Conservation (phyloP, 208 protist genomes). For the Trypanosoma caninum region DNA sequence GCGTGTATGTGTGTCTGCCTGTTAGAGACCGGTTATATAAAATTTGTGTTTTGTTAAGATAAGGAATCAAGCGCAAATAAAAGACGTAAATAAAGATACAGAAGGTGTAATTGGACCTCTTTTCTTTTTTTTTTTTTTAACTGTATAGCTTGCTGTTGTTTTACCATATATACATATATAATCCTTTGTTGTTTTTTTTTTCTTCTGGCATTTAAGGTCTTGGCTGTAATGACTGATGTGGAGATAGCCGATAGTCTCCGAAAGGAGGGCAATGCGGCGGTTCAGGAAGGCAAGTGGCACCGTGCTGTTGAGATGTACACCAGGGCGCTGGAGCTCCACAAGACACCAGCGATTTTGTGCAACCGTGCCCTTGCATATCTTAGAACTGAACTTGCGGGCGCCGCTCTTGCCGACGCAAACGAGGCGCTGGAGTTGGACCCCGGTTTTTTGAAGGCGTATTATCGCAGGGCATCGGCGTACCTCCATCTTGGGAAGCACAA, state of each 20-base stretch:
- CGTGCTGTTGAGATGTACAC: slow-evolving; percentile 91
- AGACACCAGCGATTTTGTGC: slow-evolving; percentile 81
- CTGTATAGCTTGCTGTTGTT: background rate
- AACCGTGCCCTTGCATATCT: slow-evolving; percentile 96
- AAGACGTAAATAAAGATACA: too few species aligned
- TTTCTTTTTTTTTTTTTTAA: slow-evolving; percentile 19
- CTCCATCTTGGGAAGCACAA: slow-evolving; percentile 95
- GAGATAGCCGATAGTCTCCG: slow-evolving; percentile 66
- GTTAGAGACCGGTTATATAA: too few species aligned
- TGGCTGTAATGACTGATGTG: slow-evolving; percentile 8
- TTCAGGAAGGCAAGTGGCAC: slow-evolving; percentile 86
- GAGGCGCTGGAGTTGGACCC: slow-evolving; percentile 90
- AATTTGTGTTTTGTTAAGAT: too few species aligned
- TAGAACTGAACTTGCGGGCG: slow-evolving; percentile 89
- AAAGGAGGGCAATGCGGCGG: slow-evolving; percentile 81
- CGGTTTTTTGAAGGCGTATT: slow-evolving; percentile 97
- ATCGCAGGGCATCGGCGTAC: slow-evolving; percentile 94
- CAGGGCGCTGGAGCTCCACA: slow-evolving; percentile 80
- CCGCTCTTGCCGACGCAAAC: slow-evolving; percentile 92
- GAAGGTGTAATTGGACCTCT: too few species aligned
- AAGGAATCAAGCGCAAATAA: too few species aligned
- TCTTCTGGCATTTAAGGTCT: too few species aligned
- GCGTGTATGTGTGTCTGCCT: too few species aligned
- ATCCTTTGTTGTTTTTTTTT: slow-evolving; percentile 4
- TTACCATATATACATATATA: background rate